Evolutionary conservation across 305 asterid species (phyloP).

Genomic region (Fraxinus angustifolia): DNA sequence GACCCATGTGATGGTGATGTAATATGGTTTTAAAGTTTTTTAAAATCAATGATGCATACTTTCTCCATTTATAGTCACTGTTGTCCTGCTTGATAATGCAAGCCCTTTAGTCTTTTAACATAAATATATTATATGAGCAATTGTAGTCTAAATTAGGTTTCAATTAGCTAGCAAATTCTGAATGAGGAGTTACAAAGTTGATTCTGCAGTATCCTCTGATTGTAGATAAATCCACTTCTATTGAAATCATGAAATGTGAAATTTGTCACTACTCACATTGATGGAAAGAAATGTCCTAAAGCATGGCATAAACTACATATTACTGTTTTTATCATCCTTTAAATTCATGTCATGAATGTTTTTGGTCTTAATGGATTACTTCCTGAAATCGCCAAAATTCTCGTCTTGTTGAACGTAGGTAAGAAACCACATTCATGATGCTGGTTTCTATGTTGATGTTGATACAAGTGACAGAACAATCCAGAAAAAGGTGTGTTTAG

Average conservation of each 20-base stretch:
- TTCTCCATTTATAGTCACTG: background rate
- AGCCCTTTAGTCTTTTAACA: background rate
- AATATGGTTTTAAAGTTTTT: background rate
- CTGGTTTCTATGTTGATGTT: slow-evolving; percentile 83
- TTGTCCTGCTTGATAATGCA: background rate
- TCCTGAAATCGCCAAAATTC: slow-evolving; percentile 20
- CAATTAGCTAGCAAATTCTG: background rate
- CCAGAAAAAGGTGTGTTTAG: slow-evolving; percentile 64
- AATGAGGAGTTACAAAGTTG: background rate
- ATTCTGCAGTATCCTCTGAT: background rate
- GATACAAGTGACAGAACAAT: slow-evolving; percentile 84
- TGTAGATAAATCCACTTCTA: background rate
- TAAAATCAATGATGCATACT: background rate
- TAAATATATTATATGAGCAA: background rate
- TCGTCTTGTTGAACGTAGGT: slow-evolving; percentile 43
- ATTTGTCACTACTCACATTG: background rate
- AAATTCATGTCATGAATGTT: background rate
- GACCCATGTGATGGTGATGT: background rate
- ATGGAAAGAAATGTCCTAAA: background rate
- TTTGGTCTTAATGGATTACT: background rate
- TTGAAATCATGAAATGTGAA: background rate
- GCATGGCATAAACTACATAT: background rate
- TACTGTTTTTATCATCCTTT: background rate
- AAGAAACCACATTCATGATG: slow-evolving; percentile 59
- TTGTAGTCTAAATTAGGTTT: background rate